Evolutionary conservation across 805 yeast species (phyloP), one percentile per base, ranked within the genome.

Genomic region (Metschnikowia rubicola): DNA sequence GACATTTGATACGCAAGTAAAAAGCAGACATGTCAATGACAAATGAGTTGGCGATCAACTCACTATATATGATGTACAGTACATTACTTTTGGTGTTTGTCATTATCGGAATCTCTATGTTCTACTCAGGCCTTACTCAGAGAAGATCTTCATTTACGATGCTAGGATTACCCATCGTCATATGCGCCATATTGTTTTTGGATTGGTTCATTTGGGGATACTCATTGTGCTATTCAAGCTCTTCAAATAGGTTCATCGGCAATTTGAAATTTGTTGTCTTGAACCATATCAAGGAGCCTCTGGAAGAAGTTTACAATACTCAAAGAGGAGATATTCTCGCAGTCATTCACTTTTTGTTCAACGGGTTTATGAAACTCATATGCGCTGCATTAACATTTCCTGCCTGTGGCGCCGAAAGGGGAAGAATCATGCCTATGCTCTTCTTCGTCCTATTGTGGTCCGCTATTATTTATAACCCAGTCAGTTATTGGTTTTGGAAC

Each of bases 141-240:
- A 52, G 76, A 51, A 54, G 75, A 41, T 70, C 75, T 2, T 63
- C 75, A 10, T 56, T 72, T 33, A 63, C 74, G 6, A 68, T 71
- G 67, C 57, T 72, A 26, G 66, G 73, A 2, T 46, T 69, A 10
- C 74, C 76, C 7, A 15, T 64, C 8, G 39, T 70, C 12, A 41
- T 71, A 13, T 38, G 55, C 1, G 71, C 74, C 1, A 47, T 69
- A 1, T 52, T 70, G 4, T 53, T 68, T 32, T 44, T 72, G 15
- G 77, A 72, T 50, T 72, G 76, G 76, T 72, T 59, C 54, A 69
- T 72, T 8, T 70, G 75, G 75, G 67, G 77, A 6, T 72, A 72
- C 47, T 70, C 77, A 1, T 58, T 72, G 11, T 66, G 73, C 44
- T 72, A 71, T 48, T 57, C 71, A 2, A 52, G 63, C n/a, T 48